Base-by-base conservation (phyloP, 2,329 filamentous ascomycete species). In the Curvularia sp. region DNA sequence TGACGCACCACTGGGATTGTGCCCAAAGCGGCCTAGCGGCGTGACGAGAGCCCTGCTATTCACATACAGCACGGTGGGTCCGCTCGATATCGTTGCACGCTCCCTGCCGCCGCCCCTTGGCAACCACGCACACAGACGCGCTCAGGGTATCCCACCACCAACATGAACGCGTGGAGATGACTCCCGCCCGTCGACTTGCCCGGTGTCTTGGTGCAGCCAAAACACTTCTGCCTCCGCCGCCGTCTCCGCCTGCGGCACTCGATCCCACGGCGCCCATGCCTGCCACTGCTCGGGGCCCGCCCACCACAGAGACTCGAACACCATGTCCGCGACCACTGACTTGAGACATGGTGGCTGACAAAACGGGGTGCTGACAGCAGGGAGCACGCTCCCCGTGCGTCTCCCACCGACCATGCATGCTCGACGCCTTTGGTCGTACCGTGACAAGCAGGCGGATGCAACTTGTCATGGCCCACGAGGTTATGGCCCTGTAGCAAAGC, bases 1-100 rank as follows among this genome's bases (percentile, higher is more conserved):
- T 73, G 70, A 70, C 68, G 70, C 70, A 68, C 64, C 49, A 65
- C 59, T 53, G 52, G 50, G 22, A 28, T 28, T 28, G 26, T 18
- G 26, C 60, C 60, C 50, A 42, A 64, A 57, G 49, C 51, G 61
- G 62, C 49, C 39, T 66, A 61, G 61, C 51, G 61, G 55, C 33
- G 57, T 55, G 53, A 55, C 35, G 35, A 38, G 13, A 38, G 33
- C 33, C 13, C 15, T 35, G 15, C 33, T 15, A 6, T 8, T 8
- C 13, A 38, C 35, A 38, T 38, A 18, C 13, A 18, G 5, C 13
- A 18, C 15, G 5, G 15, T 18, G 41, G 41, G 42, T 12, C 42
- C 24, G 57, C 58, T 58, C 63, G 61, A 63, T 61, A 66, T 64
- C 30, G 35, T 49, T 51, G 49, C 52, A 46, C 55, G 42, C 55